Conservation (phyloP, 306 rosid species). For the Adenanthera pavonina region DNA sequence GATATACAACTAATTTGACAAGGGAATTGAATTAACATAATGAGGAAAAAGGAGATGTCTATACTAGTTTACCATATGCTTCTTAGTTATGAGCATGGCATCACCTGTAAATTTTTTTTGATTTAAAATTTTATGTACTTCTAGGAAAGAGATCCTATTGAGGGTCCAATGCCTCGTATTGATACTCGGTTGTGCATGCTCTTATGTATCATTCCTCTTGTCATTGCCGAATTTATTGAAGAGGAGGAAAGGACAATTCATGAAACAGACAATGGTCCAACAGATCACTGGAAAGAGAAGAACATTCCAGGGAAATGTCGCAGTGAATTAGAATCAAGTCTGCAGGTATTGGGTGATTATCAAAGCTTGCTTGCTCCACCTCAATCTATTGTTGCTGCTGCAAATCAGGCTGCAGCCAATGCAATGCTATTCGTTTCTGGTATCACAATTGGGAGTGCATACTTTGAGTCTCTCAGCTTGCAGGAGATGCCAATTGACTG, state of each 20-base stretch:
- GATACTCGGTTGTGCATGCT: conserved; percentile 94
- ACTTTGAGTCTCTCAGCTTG: conserved; percentile 75
- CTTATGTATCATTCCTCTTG: conserved; percentile 81
- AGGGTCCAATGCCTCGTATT: conserved; percentile 96
- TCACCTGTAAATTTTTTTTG: neutral
- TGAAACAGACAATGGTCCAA: conserved; percentile 54
- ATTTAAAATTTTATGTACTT: conserved; percentile 22
- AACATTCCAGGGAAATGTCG: conserved; percentile 64
- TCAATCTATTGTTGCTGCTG: conserved; percentile 65
- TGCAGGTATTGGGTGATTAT: conserved; percentile 84
- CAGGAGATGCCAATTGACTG: conserved; percentile 76
- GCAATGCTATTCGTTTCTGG: conserved; percentile 86
- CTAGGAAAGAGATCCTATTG: conserved; percentile 97
- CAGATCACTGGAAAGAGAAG: conserved; percentile 66
- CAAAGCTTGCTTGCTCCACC: conserved; percentile 88
- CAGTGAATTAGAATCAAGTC: conserved; percentile 73
- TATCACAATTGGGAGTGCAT: conserved; percentile 68
- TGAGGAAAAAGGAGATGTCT: conserved; percentile 1
- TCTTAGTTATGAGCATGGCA: conserved; percentile 11
- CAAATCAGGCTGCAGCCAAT: conserved; percentile 94
- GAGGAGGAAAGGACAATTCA: conserved; percentile 71
- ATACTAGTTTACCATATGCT: neutral
- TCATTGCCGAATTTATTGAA: conserved; percentile 79
- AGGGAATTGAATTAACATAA: neutral
- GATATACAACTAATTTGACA: neutral